A percentile compares a stretch with the other conserved stretches of the same genome.
Evolutionary conservation across 352 stramenopile species (phyloP).

Genomic region (Thalassiosira oceanica): DNA sequence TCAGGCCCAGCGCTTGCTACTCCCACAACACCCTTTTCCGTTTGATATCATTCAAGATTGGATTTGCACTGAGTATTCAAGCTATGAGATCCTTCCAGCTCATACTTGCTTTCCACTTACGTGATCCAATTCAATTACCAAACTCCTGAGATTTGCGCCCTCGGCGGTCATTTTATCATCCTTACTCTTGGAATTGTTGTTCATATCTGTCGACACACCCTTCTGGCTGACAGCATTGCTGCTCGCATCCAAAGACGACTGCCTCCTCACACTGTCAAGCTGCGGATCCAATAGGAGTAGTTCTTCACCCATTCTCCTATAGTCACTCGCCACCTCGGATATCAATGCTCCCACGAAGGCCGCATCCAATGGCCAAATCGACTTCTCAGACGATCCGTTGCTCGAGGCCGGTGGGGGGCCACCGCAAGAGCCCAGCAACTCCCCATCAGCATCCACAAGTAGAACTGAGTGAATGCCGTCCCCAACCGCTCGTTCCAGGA

Average conservation of each 20-base stretch:
- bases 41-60: no score
- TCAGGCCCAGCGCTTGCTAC: conserved; percentile 55
- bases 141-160: conserved; percentile 47
- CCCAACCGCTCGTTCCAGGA: conserved; percentile 64
- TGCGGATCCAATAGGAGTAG: conserved; percentile 52
- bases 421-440: conserved; percentile 59
- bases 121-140: conserved; percentile 52
- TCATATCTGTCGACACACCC: background rate
- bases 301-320: conserved; percentile 66
- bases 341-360: conserved; percentile 67
- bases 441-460: conserved; percentile 65
- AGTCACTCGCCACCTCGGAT: conserved; percentile 73
- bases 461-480: conserved; percentile 68
- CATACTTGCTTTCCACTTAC: conserved; percentile 37
- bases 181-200: conserved; percentile 25
- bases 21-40: conserved; percentile 60
- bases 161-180: conserved; percentile 19
- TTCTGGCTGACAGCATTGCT: background rate
- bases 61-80: no score
- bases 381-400: conserved; percentile 7
- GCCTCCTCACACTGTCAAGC: conserved; percentile 9
- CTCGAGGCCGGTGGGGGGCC: conserved; percentile 11
- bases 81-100: no score
- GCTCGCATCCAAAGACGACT: conserved; percentile 4
- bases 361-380: conserved; percentile 36